These are phyloP conservation scores for Bipolaris victoriae DNA, from an alignment of 2,329 filamentous ascomycete species.

Conservation along the genomic window DNA sequence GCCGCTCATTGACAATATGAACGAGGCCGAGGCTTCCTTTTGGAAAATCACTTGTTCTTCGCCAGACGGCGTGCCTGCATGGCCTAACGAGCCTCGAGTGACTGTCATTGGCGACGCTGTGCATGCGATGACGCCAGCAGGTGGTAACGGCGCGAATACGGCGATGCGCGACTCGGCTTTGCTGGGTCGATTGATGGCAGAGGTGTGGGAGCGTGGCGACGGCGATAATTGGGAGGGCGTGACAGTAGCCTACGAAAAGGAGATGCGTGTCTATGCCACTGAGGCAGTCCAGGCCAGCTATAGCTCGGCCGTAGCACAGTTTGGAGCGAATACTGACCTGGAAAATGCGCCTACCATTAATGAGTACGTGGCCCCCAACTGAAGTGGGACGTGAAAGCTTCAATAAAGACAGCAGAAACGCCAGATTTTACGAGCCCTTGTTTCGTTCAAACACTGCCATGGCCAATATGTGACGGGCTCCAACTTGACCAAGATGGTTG, in stretches of 20 bases:
- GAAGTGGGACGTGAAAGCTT: neutral
- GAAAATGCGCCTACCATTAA: constrained; percentile 22
- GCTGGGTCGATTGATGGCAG: constrained; percentile 48
- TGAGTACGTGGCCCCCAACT: constrained; percentile 29
- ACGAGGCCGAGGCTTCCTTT: constrained; percentile 63
- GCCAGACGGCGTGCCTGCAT: constrained; percentile 65
- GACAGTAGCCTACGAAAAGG: constrained; percentile 48
- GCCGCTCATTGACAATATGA: constrained; percentile 65
- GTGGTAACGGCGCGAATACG: constrained; percentile 55
- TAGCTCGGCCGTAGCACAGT: constrained; percentile 30
- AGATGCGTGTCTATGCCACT: constrained; percentile 46
- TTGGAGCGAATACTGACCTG: constrained; percentile 28
- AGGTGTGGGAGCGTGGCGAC: constrained; percentile 31
- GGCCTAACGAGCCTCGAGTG: constrained; percentile 62
- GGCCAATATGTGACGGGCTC: neutral
- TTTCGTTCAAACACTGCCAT: neutral
- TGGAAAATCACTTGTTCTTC: constrained; percentile 71
- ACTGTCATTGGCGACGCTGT: constrained; percentile 55
- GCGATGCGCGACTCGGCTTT: constrained; percentile 52
- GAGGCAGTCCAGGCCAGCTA: constrained; percentile 61
- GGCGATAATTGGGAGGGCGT: constrained; percentile 38
- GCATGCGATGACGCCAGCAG: constrained; percentile 56
- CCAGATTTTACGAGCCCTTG: too few relatives aligned
- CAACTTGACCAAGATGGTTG: too few relatives aligned
- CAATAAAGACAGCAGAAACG: neutral